Percentiles rank a stretch among this genome's conserved stretches.
Conservation (phyloP, 179 eudicot species). For the Silene vulgaris region DNA sequence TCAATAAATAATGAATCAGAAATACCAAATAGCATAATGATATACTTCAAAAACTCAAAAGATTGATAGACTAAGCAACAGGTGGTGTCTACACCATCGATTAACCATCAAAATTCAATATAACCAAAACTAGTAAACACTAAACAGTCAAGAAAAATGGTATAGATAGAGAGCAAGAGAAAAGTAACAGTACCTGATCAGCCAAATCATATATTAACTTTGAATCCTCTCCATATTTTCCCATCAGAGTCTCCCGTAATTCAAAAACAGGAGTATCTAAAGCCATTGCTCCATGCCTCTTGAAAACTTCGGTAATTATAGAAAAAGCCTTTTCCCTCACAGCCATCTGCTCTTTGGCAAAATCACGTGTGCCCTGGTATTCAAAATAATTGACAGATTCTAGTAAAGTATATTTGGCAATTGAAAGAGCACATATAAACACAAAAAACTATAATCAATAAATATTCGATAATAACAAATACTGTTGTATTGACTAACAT, state of each 20-base stretch:
- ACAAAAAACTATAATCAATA: too few species aligned
- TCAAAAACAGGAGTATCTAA: slow-evolving; percentile 96
- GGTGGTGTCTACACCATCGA: neutral
- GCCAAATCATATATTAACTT: slow-evolving; percentile 95
- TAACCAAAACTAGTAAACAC: neutral
- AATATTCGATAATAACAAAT: too few species aligned
- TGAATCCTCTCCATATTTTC: slow-evolving; percentile 97
- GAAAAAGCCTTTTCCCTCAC: slow-evolving; percentile 77
- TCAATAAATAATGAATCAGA: too few species aligned
- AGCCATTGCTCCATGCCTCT: slow-evolving; percentile 90
- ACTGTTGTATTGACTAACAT: too few species aligned
- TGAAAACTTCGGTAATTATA: slow-evolving; percentile 63
- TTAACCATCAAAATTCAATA: neutral
- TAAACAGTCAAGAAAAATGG: neutral
- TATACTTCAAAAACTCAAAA: too few species aligned
- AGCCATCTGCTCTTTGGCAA: slow-evolving; percentile 90
- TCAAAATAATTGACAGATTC: neutral
- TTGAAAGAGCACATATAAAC: too few species aligned
- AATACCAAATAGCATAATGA: too few species aligned
- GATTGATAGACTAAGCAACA: too few species aligned
- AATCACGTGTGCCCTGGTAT: slow-evolving; percentile 90
- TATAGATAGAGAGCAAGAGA: slow-evolving; percentile 2
- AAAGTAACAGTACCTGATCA: slow-evolving; percentile 62
- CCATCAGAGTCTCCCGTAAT: slow-evolving; percentile 85
- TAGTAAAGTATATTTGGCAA: too few species aligned